Evolutionary conservation across 1,139 yeast species (phyloP).

Genomic region (Sugiyamaella sp.): DNA sequence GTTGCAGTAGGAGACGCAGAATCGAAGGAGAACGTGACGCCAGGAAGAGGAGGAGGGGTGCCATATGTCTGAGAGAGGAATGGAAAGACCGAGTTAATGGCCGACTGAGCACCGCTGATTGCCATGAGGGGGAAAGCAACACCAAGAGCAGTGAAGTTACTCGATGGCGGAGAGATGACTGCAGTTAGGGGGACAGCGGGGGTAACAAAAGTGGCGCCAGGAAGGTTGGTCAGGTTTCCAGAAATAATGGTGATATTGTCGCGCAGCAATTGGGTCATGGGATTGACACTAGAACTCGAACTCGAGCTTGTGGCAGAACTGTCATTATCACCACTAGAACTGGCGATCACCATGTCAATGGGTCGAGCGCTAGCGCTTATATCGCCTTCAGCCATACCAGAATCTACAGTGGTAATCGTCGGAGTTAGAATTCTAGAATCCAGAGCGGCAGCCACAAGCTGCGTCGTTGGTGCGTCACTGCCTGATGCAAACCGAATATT

Average conservation of each 20-base stretch:
- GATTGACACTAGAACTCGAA: background rate
- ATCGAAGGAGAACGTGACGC: conserved; percentile 1
- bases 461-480: too few species aligned
- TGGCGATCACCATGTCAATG: too few species aligned
- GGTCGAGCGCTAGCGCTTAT: too few species aligned
- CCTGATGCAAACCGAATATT: too few species aligned
- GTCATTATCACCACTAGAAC: conserved; percentile 4
- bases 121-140: conserved; percentile 24
- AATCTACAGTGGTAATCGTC: too few species aligned
- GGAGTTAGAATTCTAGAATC: too few species aligned
- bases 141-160: conserved; percentile 23
- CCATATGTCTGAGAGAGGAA: conserved; percentile 9
- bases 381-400: too few species aligned
- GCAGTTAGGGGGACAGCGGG: conserved; percentile 17
- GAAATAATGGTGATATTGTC: conserved; percentile 19
- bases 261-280: background rate
- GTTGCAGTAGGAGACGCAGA: conserved; percentile 3
- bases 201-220: conserved; percentile 12
- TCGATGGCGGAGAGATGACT: conserved; percentile 8
- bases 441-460: too few species aligned
- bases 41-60: conserved; percentile 19
- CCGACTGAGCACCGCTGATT: conserved; percentile 5
- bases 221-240: conserved; percentile 25
- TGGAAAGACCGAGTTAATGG: conserved; percentile 15
- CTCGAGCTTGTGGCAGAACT: background rate